phyloP scores from a whole-genome alignment of 2,329 filamentous ascomycete species.

The Pseudopyricularia javanii region DNA sequence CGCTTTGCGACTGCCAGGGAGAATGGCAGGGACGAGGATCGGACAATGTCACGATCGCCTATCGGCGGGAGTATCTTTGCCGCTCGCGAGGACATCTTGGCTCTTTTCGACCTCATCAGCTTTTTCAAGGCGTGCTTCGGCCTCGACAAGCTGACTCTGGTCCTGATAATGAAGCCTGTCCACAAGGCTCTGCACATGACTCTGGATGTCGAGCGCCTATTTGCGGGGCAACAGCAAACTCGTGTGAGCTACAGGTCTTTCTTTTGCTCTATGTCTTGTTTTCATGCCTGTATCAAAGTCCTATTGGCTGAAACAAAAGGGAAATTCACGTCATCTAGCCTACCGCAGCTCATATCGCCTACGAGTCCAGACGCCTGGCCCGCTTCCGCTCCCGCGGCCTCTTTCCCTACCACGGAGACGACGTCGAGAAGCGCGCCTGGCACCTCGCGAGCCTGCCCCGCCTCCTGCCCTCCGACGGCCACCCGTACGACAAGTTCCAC shows the following conservation, averaged over 20 bases:
- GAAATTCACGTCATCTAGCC: too few relatives aligned
- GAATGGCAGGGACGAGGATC: too few relatives aligned
- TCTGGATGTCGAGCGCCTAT: background rate
- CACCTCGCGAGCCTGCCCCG: background rate
- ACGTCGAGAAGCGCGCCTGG: background rate
- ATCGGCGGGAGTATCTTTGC: background rate
- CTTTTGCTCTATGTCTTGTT: too few relatives aligned
- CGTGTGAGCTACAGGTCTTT: background rate
- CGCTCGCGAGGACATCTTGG: background rate
- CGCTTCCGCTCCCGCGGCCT: background rate
- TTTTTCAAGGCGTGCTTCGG: background rate
- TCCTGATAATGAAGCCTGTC: background rate
- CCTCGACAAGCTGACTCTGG: background rate
- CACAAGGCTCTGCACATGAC: background rate
- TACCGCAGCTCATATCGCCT: background rate
- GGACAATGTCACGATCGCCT: too few relatives aligned
- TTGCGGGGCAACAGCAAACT: background rate
- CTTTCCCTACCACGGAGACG: background rate
- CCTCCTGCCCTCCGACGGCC: background rate
- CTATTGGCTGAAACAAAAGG: too few relatives aligned
- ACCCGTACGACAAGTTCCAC: conserved; percentile 16
- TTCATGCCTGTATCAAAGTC: too few relatives aligned
- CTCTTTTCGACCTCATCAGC: too few relatives aligned
- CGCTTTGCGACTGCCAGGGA: too few relatives aligned
- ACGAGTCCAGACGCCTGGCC: background rate